These are phyloP conservation scores for Paraphaeosphaeria minitans DNA, from an alignment of 2,329 filamentous ascomycete species.

Conservation along the genomic window DNA sequence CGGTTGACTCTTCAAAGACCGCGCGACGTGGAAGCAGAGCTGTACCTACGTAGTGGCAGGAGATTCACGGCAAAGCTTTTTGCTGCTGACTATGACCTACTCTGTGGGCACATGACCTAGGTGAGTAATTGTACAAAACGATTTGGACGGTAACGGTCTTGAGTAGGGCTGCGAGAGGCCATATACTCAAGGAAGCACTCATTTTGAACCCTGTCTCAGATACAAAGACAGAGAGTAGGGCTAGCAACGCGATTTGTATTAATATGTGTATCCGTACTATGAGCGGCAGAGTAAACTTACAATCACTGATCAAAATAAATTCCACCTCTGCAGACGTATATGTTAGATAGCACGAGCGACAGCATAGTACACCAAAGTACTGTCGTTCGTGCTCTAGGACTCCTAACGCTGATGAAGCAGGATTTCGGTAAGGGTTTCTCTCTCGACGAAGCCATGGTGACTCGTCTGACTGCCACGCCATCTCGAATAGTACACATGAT, in stretches of 20 bases:
- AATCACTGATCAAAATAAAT: conserved; percentile 1
- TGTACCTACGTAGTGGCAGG: not conserved
- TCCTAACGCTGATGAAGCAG: too few relatives aligned
- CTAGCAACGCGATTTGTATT: conserved; percentile 4
- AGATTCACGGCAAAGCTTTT: too few relatives aligned
- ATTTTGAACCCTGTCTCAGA: not conserved
- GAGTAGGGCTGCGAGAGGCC: not conserved
- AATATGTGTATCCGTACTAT: conserved; percentile 10
- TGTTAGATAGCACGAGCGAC: not conserved
- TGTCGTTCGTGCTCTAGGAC: too few relatives aligned
- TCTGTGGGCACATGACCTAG: not conserved
- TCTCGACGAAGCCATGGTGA: too few relatives aligned
- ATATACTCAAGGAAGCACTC: not conserved
- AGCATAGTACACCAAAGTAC: not conserved
- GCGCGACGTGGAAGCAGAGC: not conserved
- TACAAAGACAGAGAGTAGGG: conserved; percentile 1
- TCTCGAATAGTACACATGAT: not conserved
- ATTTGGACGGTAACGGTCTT: not conserved
- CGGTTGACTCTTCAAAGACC: not conserved
- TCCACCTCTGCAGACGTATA: not conserved
- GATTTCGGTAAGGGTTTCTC: too few relatives aligned
- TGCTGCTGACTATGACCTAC: not conserved
- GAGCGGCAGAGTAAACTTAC: conserved; percentile 13
- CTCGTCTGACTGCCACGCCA: not conserved
- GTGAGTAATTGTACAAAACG: not conserved